Percentiles rank a stretch among this genome's conserved stretches.
phyloP scores from a whole-genome alignment of 331 rosid genomes.

The Rosa hybrid region DNA sequence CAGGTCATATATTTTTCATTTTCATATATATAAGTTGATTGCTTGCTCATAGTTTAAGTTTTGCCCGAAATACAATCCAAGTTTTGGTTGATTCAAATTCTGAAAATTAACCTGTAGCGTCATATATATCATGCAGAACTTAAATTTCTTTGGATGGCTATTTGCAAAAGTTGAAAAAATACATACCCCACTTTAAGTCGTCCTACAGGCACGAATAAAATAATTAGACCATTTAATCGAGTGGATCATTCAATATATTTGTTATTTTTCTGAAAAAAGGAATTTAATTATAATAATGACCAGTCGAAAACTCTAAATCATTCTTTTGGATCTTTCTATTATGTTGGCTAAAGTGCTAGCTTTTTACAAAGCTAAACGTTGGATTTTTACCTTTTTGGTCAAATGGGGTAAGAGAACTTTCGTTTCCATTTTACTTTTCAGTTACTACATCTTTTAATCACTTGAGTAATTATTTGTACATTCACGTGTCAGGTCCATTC shows the following conservation, averaged over 20 bases:
- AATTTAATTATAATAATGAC: background rate
- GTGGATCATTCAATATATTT: background rate
- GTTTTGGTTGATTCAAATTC: background rate
- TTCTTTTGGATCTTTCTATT: background rate
- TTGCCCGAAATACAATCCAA: background rate
- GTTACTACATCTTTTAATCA: background rate
- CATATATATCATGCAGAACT: conserved; percentile 8
- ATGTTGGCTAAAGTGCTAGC: background rate
- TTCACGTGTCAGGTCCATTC: too few species aligned
- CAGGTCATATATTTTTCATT: background rate
- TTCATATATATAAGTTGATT: background rate
- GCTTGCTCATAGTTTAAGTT: background rate
- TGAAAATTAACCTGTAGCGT: background rate
- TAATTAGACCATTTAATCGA: background rate
- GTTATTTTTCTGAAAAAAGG: background rate
- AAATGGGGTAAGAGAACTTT: background rate
- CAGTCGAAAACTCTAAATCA: background rate
- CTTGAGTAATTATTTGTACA: too few species aligned
- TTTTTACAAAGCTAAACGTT: background rate
- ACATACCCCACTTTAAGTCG: background rate
- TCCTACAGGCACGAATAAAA: background rate
- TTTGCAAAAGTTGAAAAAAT: background rate
- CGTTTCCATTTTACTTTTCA: background rate
- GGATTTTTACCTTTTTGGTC: conserved; percentile 6
- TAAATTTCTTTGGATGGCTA: background rate